Evolutionary conservation across 306 rosid genomes (phyloP).

Genomic region (Ammopiptanthus mongolicus): DNA sequence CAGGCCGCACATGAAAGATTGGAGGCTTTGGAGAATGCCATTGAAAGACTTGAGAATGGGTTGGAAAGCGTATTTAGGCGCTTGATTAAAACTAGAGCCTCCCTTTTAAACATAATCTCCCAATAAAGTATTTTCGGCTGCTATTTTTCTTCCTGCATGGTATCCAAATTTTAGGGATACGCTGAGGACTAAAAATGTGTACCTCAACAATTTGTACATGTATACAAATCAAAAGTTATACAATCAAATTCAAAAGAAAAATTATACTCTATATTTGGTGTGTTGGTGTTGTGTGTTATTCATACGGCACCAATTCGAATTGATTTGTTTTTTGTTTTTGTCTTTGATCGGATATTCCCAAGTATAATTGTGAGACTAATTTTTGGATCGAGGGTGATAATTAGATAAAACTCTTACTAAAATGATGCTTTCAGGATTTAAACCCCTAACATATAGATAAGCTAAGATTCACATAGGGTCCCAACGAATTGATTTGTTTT

Average conservation of each 20-base stretch:
- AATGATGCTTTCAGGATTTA: no score
- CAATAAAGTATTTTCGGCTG: constrained; percentile 19
- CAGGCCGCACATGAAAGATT: constrained; percentile 26
- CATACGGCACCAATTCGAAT: no score
- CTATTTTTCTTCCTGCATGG: constrained; percentile 11
- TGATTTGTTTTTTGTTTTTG: no score
- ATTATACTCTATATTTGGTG: no score
- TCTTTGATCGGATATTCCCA: no score
- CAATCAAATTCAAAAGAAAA: not conserved
- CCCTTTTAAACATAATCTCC: constrained; percentile 64
- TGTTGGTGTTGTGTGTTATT: no score
- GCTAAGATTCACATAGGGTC: no score
- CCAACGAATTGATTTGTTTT: no score
- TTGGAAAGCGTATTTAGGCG: constrained; percentile 53
- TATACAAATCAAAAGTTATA: not conserved
- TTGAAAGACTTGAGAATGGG: constrained; percentile 51
- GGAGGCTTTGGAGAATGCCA: constrained; percentile 46
- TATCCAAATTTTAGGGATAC: constrained; percentile 43
- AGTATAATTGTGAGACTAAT: no score
- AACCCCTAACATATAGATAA: no score
- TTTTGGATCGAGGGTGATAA: no score
- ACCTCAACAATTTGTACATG: constrained; percentile 4
- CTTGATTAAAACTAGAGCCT: constrained; percentile 61
- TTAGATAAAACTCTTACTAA: no score
- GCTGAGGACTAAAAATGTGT: constrained; percentile 22